Evolutionary conservation across 805 yeast genomes (phyloP), one percentile per base, ranked within the genome.

Genomic region (Saccharomycopsis javanensis): DNA sequence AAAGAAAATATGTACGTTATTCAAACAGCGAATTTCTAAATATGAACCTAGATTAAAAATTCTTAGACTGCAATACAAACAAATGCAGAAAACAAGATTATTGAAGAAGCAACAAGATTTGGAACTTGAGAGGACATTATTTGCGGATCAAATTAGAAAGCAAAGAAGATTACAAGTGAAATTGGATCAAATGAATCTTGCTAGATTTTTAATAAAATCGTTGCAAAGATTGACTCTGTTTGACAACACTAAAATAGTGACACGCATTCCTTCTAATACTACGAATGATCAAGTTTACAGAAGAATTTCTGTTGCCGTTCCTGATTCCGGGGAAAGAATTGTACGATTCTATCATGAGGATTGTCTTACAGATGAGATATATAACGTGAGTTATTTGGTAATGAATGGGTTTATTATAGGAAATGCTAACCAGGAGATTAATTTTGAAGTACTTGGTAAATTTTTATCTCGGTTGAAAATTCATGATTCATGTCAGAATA

Each of bases 81-180:
- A 81, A 45, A 65, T 63, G 25, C 67, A 79, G 59, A 42, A 42
- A 42, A 75, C 83, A 42, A 79, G 83, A 59, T 70, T 75, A 11
- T 72, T 88, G 34, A 76, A 87, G 54, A 76, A 77, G 60, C 84
- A 85, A 64, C 97, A 91, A 69, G 94, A 89, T 65, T 71, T 78
- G 50, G 89, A 94, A 20, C 90, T 83, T 70, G 82, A 84, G 65
- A 78, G 78, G 35, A 83, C 96, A 0, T 72, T 91, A 35, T 77
- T 78, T 16, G 75, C 79, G 35, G 98, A 91, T 70, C 76, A 83
- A 55, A 74, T 83, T 33, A 78, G 76, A 25, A 73, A 72, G 53
- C 74, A 75, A 62, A 66, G 71, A 59, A 67, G 16, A 15, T 28
- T 48, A 11, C 33, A 28, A 48, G 28, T n/a, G 25, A 48, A 16